Evolutionary conservation across 768 basidiomycete genomes (phyloP).

Genomic region (Podaxis rugospora): DNA sequence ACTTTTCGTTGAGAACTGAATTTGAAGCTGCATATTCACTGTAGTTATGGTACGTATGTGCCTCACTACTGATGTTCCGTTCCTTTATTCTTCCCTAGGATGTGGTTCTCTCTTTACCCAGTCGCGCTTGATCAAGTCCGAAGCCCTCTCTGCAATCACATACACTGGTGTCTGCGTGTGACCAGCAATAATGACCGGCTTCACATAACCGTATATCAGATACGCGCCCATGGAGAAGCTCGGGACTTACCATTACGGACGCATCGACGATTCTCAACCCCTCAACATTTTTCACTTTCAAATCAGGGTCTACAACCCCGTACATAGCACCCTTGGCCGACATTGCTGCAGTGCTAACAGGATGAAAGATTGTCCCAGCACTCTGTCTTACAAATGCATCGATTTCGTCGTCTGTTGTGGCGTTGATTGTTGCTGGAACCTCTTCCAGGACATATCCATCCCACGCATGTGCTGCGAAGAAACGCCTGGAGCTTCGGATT

Average conservation of each 20-base stretch:
- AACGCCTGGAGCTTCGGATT: not conserved
- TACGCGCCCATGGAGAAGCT: not conserved
- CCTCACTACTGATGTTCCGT: not conserved
- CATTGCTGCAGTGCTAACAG: constrained; percentile 10
- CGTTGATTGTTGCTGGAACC: not conserved
- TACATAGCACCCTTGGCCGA: constrained; percentile 3
- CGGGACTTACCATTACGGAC: constrained; percentile 10
- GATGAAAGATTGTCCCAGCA: not conserved
- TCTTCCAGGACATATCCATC: not conserved
- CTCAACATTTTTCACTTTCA: constrained; percentile 10
- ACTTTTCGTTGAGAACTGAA: no score
- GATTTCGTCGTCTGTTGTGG: not conserved
- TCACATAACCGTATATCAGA: not conserved
- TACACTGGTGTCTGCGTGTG: constrained; percentile 25
- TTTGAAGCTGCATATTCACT: no score
- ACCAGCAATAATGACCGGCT: constrained; percentile 19
- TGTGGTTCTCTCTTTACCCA: not conserved
- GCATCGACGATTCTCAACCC: constrained; percentile 15
- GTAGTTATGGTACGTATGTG: not conserved
- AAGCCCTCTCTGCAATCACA: constrained; percentile 20
- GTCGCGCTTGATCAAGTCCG: no score
- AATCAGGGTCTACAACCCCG: constrained; percentile 14
- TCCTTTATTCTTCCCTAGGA: not conserved
- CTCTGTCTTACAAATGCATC: constrained; percentile 4
- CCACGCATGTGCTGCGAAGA: constrained; percentile 9